These are phyloP conservation scores for Kodamaea suecica DNA, from an alignment of 1,139 yeast species.

Conservation along the genomic window DNA sequence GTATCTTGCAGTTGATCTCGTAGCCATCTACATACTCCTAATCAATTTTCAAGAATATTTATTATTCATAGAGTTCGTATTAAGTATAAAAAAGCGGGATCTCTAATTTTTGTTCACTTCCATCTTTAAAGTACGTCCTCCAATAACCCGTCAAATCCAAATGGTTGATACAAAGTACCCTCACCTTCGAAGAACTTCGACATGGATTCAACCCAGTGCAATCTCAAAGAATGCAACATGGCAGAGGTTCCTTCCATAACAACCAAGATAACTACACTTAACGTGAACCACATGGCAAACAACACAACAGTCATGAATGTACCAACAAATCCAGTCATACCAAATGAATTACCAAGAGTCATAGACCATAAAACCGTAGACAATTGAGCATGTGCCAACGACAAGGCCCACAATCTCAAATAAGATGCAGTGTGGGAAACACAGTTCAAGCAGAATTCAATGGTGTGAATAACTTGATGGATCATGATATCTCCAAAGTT, in stretches of 20 bases:
- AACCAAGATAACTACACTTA: slow-evolving; percentile 71
- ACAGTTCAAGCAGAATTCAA: slow-evolving; percentile 75
- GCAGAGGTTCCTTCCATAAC: slow-evolving; percentile 88
- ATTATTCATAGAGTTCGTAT: too few relatives aligned
- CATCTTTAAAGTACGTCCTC: slow-evolving; percentile 8
- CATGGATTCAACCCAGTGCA: slow-evolving; percentile 89
- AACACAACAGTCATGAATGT: slow-evolving; percentile 53
- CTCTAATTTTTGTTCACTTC: too few relatives aligned
- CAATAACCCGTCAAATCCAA: slow-evolving; percentile 48
- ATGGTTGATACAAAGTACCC: slow-evolving; percentile 69
- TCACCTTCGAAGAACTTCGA: slow-evolving; percentile 83
- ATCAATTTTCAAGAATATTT: too few relatives aligned
- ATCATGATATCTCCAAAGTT: slow-evolving; percentile 74
- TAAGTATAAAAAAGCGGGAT: too few relatives aligned
- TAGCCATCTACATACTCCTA: too few relatives aligned
- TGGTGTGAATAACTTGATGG: slow-evolving; percentile 77
- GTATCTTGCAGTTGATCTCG: too few relatives aligned
- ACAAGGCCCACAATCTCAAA: slow-evolving; percentile 74
- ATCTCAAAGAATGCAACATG: slow-evolving; percentile 78
- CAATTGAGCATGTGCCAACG: slow-evolving; percentile 75
- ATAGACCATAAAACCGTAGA: slow-evolving; percentile 74
- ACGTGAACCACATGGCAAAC: slow-evolving; percentile 76
- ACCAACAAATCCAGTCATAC: slow-evolving; percentile 48
- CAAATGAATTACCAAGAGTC: slow-evolving; percentile 64
- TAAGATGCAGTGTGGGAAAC: slow-evolving; percentile 80